phyloP scores from a whole-genome alignment of 2,329 filamentous ascomycete genomes.

The Didymellaceae sp. region DNA sequence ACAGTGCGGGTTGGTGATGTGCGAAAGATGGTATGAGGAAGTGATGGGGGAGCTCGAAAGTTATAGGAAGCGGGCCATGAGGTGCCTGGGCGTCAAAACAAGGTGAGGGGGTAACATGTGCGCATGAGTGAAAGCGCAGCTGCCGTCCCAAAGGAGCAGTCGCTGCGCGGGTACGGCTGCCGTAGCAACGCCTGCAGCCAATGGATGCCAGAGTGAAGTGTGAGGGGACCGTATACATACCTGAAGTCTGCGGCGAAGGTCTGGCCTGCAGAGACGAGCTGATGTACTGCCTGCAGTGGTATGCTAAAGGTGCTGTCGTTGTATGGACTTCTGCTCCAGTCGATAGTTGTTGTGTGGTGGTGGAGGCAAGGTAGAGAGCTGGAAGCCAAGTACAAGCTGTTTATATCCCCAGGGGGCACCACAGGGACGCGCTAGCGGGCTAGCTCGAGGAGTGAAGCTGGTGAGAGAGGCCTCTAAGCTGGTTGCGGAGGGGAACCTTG shows the following conservation, averaged over 20 bases:
- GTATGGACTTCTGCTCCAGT: conserved; percentile 5
- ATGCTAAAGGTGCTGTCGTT: conserved; percentile 3
- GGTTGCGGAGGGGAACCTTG: too few relatives aligned
- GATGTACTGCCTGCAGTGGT: conserved; percentile 25
- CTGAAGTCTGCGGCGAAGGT: conserved; percentile 1
- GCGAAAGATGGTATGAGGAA: conserved; percentile 8
- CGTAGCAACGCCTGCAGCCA: neutral
- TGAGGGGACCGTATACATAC: neutral
- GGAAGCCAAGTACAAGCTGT: conserved; percentile 8
- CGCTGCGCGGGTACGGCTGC: conserved; percentile 5
- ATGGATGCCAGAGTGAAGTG: neutral
- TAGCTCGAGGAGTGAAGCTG: neutral
- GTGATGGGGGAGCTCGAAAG: conserved; percentile 1
- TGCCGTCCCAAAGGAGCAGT: conserved; percentile 12
- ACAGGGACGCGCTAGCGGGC: conserved; percentile 1
- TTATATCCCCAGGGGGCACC: conserved; percentile 23
- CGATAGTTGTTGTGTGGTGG: conserved; percentile 6
- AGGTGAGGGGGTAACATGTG: conserved; percentile 3
- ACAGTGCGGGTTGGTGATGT: neutral
- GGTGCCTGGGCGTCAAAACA: conserved; percentile 1
- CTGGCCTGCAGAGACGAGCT: conserved; percentile 25
- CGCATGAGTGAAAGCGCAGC: conserved; percentile 22
- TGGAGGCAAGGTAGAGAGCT: conserved; percentile 26
- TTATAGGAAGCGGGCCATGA: conserved; percentile 5
- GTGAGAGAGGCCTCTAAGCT: conserved; percentile 14